phyloP scores from a whole-genome alignment of 495 filamentous ascomycete species.

The Diplogelasinospora grovesii region DNA sequence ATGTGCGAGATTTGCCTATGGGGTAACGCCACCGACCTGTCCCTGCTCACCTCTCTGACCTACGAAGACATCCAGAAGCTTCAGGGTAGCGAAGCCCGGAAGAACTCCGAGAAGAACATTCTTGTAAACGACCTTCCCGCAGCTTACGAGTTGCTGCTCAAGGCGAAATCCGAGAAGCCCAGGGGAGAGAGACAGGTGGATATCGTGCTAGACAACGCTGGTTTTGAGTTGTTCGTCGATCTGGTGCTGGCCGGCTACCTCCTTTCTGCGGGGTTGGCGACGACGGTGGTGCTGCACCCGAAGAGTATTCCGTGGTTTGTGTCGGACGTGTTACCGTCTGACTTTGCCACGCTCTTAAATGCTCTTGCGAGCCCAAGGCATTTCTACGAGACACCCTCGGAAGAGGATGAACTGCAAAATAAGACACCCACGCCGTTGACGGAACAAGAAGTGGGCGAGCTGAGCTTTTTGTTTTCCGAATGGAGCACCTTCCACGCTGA shows the following conservation, averaged over 20 bases:
- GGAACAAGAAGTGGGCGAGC: slow-evolving; percentile 57
- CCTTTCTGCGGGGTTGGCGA: slow-evolving; percentile 72
- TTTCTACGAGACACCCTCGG: slow-evolving; percentile 68
- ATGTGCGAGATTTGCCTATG: slow-evolving; percentile 97
- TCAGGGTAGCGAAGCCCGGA: slow-evolving; percentile 80
- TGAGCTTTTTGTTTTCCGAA: slow-evolving; percentile 70
- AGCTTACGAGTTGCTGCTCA: slow-evolving; percentile 64
- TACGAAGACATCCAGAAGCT: slow-evolving; percentile 97
- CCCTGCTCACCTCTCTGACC: slow-evolving; percentile 78
- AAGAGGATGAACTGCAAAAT: slow-evolving; percentile 53
- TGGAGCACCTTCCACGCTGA: slow-evolving; percentile 76
- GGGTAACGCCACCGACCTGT: slow-evolving; percentile 96
- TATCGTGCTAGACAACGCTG: slow-evolving; percentile 92
- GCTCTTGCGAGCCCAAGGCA: slow-evolving; percentile 64
- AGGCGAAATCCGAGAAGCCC: slow-evolving; percentile 51
- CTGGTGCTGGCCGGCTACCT: slow-evolving; percentile 86
- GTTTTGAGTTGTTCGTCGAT: slow-evolving; percentile 94
- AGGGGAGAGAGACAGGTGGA: slow-evolving; percentile 63
- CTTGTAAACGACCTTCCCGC: slow-evolving; percentile 71
- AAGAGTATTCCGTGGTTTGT: slow-evolving; percentile 98
- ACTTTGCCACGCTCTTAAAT: slow-evolving; percentile 73
- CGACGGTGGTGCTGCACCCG: slow-evolving; percentile 80
- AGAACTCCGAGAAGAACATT: slow-evolving; percentile 80
- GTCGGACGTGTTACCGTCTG: slow-evolving; percentile 79
- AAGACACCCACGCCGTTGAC: slow-evolving; percentile 52